Evolutionary conservation across 78 protist species (phyloP).

Genomic region (Mantamonas sphyraenae): DNA sequence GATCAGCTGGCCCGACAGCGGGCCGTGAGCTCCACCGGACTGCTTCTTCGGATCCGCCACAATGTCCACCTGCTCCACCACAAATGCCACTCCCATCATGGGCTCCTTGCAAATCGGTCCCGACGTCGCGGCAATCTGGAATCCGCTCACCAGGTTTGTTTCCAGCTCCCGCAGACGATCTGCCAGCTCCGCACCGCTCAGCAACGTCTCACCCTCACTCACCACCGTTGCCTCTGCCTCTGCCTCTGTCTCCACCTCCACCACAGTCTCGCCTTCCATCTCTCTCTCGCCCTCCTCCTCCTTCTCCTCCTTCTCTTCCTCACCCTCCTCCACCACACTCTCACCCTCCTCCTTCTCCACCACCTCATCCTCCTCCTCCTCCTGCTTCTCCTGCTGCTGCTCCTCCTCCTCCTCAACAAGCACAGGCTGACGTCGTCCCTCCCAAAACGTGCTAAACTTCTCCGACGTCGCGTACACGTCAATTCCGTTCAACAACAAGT

Average conservation of each 20-base stretch:
- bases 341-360: background rate
- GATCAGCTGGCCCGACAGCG: constrained; percentile 70
- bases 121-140: constrained; percentile 73
- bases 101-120: constrained; percentile 98
- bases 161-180: constrained; percentile 35
- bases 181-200: too few species aligned
- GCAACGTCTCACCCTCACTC: too few species aligned
- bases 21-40: constrained; percentile 18
- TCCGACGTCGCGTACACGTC: too few species aligned
- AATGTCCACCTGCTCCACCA: constrained; percentile 21
- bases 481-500: too few species aligned
- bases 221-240: constrained; percentile 20
- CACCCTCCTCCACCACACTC: background rate
- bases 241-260: constrained; percentile 3
- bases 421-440: too few species aligned
- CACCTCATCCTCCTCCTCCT: constrained; percentile 11
- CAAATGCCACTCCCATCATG: constrained; percentile 76
- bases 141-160: constrained; percentile 71
- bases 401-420: constrained; percentile 1
- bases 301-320: constrained; percentile 10
- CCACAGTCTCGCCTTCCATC: too few species aligned
- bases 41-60: background rate
- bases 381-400: constrained; percentile 1
- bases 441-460: too few species aligned
- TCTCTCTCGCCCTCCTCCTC: background rate